These are phyloP conservation scores for Metschnikowia colocasiae DNA, from an alignment of 805 yeast genomes.

Conservation along the genomic window DNA sequence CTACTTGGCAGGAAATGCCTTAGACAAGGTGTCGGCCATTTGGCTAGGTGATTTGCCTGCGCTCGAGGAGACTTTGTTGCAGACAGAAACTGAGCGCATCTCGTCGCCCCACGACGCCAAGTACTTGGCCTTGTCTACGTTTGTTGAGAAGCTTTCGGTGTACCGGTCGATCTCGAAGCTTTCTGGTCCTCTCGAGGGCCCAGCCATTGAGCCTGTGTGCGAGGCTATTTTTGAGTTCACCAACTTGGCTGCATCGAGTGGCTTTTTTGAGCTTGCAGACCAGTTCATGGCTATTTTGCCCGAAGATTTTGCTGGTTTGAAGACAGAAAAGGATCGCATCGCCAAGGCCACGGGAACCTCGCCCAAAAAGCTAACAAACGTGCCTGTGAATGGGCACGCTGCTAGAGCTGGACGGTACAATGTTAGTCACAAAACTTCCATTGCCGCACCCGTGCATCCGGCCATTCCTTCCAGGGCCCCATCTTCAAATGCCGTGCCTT, in stretches of 20 bases:
- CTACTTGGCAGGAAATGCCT: conserved; percentile 75
- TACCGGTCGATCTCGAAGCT: conserved; percentile 52
- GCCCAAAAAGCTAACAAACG: background rate
- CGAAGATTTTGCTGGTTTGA: conserved; percentile 64
- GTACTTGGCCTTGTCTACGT: conserved; percentile 71
- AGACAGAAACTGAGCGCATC: conserved; percentile 39
- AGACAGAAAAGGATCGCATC: conserved; percentile 74
- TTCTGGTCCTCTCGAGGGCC: conserved; percentile 35
- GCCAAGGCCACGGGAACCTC: conserved; percentile 53
- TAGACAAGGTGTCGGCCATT: conserved; percentile 71
- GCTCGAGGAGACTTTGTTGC: conserved; percentile 42
- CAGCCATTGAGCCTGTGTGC: conserved; percentile 48
- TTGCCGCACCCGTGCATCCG: background rate
- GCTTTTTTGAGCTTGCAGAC: conserved; percentile 78
- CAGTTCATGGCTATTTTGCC: conserved; percentile 70
- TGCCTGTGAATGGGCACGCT: background rate
- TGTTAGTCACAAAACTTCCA: background rate
- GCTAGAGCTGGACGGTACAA: conserved; percentile 1
- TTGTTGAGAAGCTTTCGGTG: conserved; percentile 79
- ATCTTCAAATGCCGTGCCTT: background rate
- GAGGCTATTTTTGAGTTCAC: conserved; percentile 78
- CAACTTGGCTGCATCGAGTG: conserved; percentile 71
- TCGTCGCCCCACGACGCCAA: conserved; percentile 77
- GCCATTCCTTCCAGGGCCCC: background rate
- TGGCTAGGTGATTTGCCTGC: conserved; percentile 74